A percentile compares a stretch with the other conserved stretches of the same genome.
phyloP scores from a whole-genome alignment of 345 rosid genomes.

The Erodium maritimum region DNA sequence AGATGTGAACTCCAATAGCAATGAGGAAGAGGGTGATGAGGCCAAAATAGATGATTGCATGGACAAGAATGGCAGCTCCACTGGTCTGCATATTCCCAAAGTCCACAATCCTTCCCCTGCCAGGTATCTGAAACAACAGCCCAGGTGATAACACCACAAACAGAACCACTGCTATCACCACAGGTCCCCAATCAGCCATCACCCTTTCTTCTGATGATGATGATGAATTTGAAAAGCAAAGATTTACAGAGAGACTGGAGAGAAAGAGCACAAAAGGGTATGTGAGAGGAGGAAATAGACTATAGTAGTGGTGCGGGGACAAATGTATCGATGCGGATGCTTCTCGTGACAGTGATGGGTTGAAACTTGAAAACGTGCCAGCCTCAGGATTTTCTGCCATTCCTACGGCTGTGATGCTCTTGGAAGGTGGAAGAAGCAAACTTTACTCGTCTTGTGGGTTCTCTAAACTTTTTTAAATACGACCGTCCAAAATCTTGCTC shows the following conservation, averaged over 20 bases:
- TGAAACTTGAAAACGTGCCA: too few species aligned
- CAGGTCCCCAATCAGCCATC: constrained; percentile 78
- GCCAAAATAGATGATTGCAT: constrained; percentile 48
- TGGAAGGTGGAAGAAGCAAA: not conserved
- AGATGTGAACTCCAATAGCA: constrained; percentile 51
- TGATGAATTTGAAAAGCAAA: too few species aligned
- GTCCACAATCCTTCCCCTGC: constrained; percentile 35
- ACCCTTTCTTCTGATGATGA: constrained; percentile 3
- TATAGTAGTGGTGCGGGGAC: not conserved
- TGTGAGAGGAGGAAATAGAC: not conserved
- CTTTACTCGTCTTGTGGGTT: not conserved
- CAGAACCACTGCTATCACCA: constrained; percentile 52
- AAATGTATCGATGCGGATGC: not conserved
- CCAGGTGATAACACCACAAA: constrained; percentile 62
- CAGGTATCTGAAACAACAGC: constrained; percentile 63
- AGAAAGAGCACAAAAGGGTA: not conserved
- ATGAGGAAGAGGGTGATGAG: constrained; percentile 47
- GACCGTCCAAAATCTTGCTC: not conserved
- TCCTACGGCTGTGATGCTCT: not conserved
- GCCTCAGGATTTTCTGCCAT: not conserved
- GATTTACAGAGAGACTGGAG: not conserved
- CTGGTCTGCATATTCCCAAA: constrained; percentile 64
- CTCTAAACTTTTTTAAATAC: too few species aligned
- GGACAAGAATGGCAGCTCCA: constrained; percentile 47
- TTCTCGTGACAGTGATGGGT: too few species aligned